Conservation (phyloP, 106 monocot genomes). For the Apostasia shenzhenica region DNA sequence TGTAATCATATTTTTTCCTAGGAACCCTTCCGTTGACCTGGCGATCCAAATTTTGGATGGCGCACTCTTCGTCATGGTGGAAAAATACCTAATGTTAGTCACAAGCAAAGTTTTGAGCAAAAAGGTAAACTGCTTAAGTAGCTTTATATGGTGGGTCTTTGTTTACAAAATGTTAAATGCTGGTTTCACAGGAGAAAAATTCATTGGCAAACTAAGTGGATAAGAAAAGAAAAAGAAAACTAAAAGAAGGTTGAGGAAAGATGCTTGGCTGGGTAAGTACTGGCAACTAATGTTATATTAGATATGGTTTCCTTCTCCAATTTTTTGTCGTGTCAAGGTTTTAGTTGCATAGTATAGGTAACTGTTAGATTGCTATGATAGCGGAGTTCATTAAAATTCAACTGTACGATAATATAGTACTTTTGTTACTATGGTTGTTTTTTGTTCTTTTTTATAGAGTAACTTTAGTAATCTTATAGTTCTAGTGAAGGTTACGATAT, state of each 20-base stretch:
- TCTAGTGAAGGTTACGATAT: too few species aligned
- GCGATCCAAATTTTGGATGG: slow-evolving; percentile 94
- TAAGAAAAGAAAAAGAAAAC: slow-evolving; percentile 84
- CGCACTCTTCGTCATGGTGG: slow-evolving; percentile 63
- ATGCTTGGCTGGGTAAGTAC: slow-evolving; percentile 94
- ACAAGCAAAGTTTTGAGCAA: slow-evolving; percentile 92
- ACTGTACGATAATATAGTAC: too few species aligned
- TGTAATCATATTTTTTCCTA: slow-evolving; percentile 14
- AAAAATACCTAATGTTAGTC: slow-evolving; percentile 68
- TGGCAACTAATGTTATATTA: background rate
- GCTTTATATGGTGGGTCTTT: background rate
- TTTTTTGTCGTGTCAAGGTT: too few species aligned
- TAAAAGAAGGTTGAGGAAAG: slow-evolving; percentile 89
- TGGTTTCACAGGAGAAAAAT: slow-evolving; percentile 60
- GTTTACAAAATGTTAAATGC: background rate
- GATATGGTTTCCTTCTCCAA: too few species aligned
- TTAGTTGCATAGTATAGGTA: too few species aligned
- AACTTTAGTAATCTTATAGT: too few species aligned
- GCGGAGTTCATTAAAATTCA: too few species aligned
- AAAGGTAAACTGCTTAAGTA: slow-evolving; percentile 45
- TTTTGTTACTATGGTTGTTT: too few species aligned
- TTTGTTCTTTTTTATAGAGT: too few species aligned
- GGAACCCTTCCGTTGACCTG: slow-evolving; percentile 95
- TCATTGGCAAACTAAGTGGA: slow-evolving; percentile 71
- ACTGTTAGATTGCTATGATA: too few species aligned